Conservation (phyloP, 345 rosid genomes). For the Syzygium aromaticum region DNA sequence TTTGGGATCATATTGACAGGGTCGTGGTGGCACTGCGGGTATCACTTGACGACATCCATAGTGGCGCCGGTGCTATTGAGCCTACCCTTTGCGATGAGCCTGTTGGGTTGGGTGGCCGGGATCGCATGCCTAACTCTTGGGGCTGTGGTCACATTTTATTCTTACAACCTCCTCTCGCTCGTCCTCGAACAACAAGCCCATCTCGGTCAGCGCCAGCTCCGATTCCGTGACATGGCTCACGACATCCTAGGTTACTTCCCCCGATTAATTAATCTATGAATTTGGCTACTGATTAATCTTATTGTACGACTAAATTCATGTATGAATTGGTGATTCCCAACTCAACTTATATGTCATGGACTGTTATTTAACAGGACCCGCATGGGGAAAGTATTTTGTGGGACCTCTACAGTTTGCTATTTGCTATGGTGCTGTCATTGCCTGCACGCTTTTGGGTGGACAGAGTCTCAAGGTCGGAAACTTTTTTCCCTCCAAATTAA, state of each 20-base stretch:
- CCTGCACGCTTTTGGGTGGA: slow-evolving; percentile 34
- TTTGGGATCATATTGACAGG: neutral
- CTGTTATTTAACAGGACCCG: slow-evolving; percentile 26
- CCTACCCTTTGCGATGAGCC: slow-evolving; percentile 23
- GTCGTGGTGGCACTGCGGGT: slow-evolving; percentile 33
- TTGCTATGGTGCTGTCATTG: slow-evolving; percentile 48
- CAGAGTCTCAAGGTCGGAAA: slow-evolving; percentile 43
- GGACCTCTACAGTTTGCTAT: slow-evolving; percentile 46
- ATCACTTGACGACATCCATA: slow-evolving; percentile 31
- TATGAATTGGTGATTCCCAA: neutral
- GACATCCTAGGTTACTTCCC: slow-evolving; percentile 15
- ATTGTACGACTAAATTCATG: neutral
- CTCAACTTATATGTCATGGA: neutral
- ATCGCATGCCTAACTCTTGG: slow-evolving; percentile 4
- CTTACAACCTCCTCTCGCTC: slow-evolving; percentile 28
- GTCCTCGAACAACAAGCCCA: slow-evolving; percentile 32
- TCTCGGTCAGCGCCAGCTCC: slow-evolving; percentile 18
- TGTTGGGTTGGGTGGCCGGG: slow-evolving; percentile 28
- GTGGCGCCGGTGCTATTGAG: slow-evolving; percentile 24
- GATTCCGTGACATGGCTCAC: slow-evolving; percentile 30
- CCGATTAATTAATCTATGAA: neutral
- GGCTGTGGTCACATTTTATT: slow-evolving; percentile 21
- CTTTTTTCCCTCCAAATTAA: neutral
- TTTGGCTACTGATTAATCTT: neutral
- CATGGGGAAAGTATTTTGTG: slow-evolving; percentile 43